Evolutionary conservation across 192 early-diverging fungal genomes (phyloP).

Genomic region (Mortierella hygrophila): DNA sequence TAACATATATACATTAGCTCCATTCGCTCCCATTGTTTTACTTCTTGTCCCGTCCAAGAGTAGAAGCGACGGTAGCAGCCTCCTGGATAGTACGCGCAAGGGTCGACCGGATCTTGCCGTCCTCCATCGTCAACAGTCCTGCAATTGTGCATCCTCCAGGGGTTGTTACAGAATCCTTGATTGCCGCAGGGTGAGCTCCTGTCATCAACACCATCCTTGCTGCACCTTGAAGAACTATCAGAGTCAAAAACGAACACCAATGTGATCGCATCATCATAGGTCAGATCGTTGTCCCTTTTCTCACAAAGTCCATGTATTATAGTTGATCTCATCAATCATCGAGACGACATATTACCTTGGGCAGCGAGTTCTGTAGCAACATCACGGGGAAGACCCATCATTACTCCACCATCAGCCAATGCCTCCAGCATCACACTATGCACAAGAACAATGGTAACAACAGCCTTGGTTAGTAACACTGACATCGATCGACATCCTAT

Average conservation of each 20-base stretch:
- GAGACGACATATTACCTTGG: slow-evolving; percentile 50
- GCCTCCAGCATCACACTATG: slow-evolving; percentile 66
- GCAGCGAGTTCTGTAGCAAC: slow-evolving; percentile 66
- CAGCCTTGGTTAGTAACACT: neutral
- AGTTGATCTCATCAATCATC: neutral
- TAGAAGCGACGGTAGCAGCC: slow-evolving; percentile 63
- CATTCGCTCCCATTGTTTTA: neutral
- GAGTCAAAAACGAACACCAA: neutral
- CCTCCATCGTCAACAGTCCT: slow-evolving; percentile 68
- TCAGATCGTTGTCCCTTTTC: neutral
- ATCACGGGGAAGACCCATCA: slow-evolving; percentile 70
- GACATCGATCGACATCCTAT: neutral
- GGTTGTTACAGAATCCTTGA: slow-evolving; percentile 69
- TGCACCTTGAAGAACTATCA: slow-evolving; percentile 62
- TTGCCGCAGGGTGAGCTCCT: slow-evolving; percentile 63
- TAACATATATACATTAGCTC: neutral
- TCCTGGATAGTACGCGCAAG: slow-evolving; percentile 68
- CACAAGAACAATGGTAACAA: neutral
- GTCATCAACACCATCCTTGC: slow-evolving; percentile 66
- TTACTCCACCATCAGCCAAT: slow-evolving; percentile 68
- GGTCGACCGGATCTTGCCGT: slow-evolving; percentile 68
- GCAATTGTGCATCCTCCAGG: slow-evolving; percentile 70
- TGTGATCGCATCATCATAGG: neutral
- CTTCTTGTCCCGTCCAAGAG: slow-evolving; percentile 59
- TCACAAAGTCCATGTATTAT: too few species aligned